Percentiles rank a stretch among this genome's conserved stretches.
These are phyloP conservation scores for Fusarium sarcochroum DNA, from an alignment of 2,329 filamentous ascomycete species.

Conservation along the genomic window DNA sequence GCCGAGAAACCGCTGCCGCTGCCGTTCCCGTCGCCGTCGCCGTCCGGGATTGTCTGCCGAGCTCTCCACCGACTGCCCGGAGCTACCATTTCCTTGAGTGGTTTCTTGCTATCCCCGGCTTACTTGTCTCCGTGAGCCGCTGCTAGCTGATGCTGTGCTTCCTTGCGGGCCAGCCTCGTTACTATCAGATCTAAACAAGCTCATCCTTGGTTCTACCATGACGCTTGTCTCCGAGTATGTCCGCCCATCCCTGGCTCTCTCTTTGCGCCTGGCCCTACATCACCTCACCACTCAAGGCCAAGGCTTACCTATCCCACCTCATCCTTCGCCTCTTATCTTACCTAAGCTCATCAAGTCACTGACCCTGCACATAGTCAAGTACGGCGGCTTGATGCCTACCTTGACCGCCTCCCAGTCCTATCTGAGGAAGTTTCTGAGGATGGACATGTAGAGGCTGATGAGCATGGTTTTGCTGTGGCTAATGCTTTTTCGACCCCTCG, in stretches of 20 bases:
- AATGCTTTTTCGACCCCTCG: constrained; percentile 66
- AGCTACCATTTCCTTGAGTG: constrained; percentile 3
- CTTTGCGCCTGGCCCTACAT: constrained; percentile 1
- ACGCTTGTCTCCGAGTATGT: constrained; percentile 52
- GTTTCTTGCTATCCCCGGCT: constrained; percentile 19
- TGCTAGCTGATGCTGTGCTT: constrained; percentile 38
- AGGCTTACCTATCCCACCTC: not conserved
- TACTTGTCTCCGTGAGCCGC: constrained; percentile 18
- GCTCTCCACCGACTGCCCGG: constrained; percentile 31
- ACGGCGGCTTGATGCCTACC: constrained; percentile 73
- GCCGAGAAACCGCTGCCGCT: constrained; percentile 11
- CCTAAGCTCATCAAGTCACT: constrained; percentile 29
- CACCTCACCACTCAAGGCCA: not conserved
- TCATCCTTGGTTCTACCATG: constrained; percentile 40
- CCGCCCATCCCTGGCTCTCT: constrained; percentile 29
- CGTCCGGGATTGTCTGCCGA: constrained; percentile 26
- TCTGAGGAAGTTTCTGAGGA: constrained; percentile 59
- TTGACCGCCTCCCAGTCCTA: constrained; percentile 69
- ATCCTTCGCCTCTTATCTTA: not conserved
- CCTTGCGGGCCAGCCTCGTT: constrained; percentile 15
- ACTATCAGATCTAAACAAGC: constrained; percentile 29
- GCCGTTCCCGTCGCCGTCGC: not conserved
- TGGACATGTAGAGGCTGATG: constrained; percentile 55
- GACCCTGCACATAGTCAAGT: constrained; percentile 64
- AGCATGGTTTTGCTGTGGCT: constrained; percentile 53